Evolutionary conservation across 768 basidiomycete species (phyloP), one percentile per base, ranked within the genome.

Genomic region (Lentinula boryana): DNA sequence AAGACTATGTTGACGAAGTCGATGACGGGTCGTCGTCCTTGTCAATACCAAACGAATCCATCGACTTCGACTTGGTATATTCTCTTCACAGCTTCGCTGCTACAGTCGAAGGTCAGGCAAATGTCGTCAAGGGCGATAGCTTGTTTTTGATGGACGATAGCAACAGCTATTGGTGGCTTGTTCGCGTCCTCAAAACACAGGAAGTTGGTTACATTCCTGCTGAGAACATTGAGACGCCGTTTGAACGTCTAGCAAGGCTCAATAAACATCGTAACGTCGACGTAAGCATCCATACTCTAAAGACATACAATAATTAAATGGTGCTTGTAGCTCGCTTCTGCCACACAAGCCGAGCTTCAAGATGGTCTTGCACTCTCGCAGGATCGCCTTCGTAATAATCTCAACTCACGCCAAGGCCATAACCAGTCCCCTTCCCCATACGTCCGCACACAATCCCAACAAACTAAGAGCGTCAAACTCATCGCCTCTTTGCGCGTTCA

Each of bases 161-260:
- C 60, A 98, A 99, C 74, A 93, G 92, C 74, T 99, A 99, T 76
- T 98, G 97, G 97, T 98, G 97, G 97, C 90, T 98, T 54, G 96
- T 99, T 7, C 86, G 95, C 51, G 97, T 99, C 8, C 86, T 99
- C 64, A 98, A 98, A 77, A 98, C 96, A 7, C 95, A 98, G 73
- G 95, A 97, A 68, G 93, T 99, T 15, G 97, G 97, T 0, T 99
- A 99, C 72, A 98, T 99, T 54, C 97, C 97, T 16, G 97, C 97
- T 0, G 97, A 99, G 76, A 98, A 98, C 72, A 98, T 99, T 65
- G 97, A 99, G 72, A 99, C 97, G 0, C 97, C 97, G 0, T 97
- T 94, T 67, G 97, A 99, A 70, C 84, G 97, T 38, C 83, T 98
- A 5, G 97, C 97, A 0, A 79, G 97, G 60, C 80, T 98, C 59